phyloP scores from a whole-genome alignment of 1,284 basidiomycete genomes.

The Vanrija pseudolonga region DNA sequence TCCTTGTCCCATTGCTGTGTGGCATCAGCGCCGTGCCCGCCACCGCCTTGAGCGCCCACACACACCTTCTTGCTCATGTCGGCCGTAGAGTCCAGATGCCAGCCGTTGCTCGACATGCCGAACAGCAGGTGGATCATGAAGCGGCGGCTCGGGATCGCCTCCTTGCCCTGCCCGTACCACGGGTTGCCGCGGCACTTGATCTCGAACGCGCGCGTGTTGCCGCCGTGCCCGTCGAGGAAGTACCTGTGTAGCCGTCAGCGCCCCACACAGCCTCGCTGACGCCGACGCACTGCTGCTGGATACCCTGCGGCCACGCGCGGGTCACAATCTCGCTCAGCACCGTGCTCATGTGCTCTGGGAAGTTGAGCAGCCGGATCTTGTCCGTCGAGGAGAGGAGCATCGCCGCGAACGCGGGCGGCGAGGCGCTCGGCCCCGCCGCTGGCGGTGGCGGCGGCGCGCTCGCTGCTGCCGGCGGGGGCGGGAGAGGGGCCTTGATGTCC shows the following conservation, averaged over 20 bases:
- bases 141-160: conserved; percentile 33
- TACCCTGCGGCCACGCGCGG: conserved; percentile 28
- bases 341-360: neutral
- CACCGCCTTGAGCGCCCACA: neutral
- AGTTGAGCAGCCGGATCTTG: conserved; percentile 3
- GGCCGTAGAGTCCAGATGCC: conserved; percentile 29
- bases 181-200: conserved; percentile 38
- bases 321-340: neutral
- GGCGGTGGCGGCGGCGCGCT: no score
- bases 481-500: neutral
- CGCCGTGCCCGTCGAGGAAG: no score
- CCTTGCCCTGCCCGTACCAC: conserved; percentile 32
- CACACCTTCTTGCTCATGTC: conserved; percentile 35
- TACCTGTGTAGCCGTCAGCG: conserved; percentile 2
- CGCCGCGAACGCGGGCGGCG: no score
- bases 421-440: no score
- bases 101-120: conserved; percentile 27
- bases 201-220: conserved; percentile 11
- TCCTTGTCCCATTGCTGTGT: conserved; percentile 33
- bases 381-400: no score
- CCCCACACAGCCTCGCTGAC: neutral
- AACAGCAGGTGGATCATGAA: conserved; percentile 34
- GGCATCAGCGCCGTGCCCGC: no score
- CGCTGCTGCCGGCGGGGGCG: neutral
- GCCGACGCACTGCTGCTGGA: conserved; percentile 16